Evolutionary conservation across 2,329 filamentous ascomycete species (phyloP).

Genomic region (Teratosphaeria gauchensis): DNA sequence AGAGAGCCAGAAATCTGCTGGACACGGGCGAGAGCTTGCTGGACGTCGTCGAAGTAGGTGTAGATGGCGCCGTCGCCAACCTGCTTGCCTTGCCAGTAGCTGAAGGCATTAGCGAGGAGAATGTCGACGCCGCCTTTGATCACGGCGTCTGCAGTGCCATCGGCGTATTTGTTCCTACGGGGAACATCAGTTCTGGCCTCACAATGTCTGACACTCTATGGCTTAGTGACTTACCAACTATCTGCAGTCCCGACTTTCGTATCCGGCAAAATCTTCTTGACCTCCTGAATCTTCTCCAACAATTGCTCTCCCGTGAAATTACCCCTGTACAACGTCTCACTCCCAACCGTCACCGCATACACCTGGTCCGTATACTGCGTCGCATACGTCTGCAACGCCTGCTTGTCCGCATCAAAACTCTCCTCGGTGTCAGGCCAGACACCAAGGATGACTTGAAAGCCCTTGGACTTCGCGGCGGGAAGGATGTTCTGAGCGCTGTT

Average conservation of each 20-base stretch:
- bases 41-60: constrained; percentile 59
- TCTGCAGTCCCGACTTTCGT: constrained; percentile 59
- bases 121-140: constrained; percentile 52
- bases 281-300: constrained; percentile 50
- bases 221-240: constrained; percentile 41
- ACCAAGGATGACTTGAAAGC: constrained; percentile 59
- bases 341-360: constrained; percentile 61
- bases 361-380: constrained; percentile 48
- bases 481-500: constrained; percentile 53
- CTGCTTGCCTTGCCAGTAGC: constrained; percentile 61
- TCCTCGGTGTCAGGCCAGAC: constrained; percentile 57
- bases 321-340: constrained; percentile 59
- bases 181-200: too few relatives aligned
- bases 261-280: constrained; percentile 44
- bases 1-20: constrained; percentile 47
- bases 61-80: constrained; percentile 43
- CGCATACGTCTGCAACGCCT: constrained; percentile 44
- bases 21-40: constrained; percentile 44
- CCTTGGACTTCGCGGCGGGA: constrained; percentile 54
- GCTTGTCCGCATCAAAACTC: constrained; percentile 52
- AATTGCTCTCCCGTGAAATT: constrained; percentile 55
- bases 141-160: constrained; percentile 57
- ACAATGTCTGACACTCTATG: neutral
- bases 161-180: constrained; percentile 52
- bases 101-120: constrained; percentile 58